Evolutionary conservation across 116 monocot genomes (phyloP), one percentile per base, ranked within the genome.

Genomic region (Posidonia oceanica): DNA sequence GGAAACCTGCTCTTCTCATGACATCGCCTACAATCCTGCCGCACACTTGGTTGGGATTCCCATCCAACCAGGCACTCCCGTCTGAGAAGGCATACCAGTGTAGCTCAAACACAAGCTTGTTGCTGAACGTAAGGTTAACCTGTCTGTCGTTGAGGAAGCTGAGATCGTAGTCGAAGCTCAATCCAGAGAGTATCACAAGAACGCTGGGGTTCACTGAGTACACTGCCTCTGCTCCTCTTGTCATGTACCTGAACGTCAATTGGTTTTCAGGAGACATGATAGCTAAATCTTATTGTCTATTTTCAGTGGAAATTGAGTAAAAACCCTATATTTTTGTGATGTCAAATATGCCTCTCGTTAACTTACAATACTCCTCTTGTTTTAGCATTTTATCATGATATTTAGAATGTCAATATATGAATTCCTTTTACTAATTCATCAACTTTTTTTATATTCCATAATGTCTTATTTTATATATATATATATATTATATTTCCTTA

Each of bases 71-170:
- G 3, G 71, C 75, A 0, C 60, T 55, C 3, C 80, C 76, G 38
- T 94, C 76, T 39, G 83, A 81, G 71, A 89, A 94, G 52, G 72
- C 62, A 54, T 94, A 94, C 89, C 94, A 90, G 65, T 94, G 94
- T n/a, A 87, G 40, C 85, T 94, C 94, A 52, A 76, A 89, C 0
- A 94, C 90, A 12, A 94, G 65, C 76, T 94, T 94, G 22, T 64
- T 38, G 14, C 54, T 61, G 72, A 94, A 90, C n/a, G 81, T 62
- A 17, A 90, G n/a, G 16, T 76, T 21, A 4, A 87, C 62, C 52
- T 74, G 76, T 37, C 63, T 86, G 2, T 15, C 29, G 3, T 56
- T 14, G 13, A 94, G 78, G 76, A 82, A 90, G 68, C 79, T 72
- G 10, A 94, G 72, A 56, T 88, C 90, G 3, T 75, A 88, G 81